These are phyloP conservation scores for Marchantia paleacea DNA, from an alignment of 225 moss, liverwort and hornwort species.

Conservation along the genomic window DNA sequence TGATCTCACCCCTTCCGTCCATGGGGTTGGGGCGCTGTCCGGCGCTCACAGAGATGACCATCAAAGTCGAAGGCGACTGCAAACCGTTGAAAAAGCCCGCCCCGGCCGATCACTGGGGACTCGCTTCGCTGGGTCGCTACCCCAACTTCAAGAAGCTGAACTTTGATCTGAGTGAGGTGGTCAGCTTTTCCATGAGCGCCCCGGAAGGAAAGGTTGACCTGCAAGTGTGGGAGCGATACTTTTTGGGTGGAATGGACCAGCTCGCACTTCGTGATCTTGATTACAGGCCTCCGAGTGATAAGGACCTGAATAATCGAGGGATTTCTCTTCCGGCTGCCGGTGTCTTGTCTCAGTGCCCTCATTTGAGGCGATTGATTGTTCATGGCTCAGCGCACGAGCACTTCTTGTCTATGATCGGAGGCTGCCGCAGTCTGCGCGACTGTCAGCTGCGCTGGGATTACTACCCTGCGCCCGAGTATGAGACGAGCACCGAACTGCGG, in stretches of 20 bases:
- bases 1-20: conserved; percentile 56
- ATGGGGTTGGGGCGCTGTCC: conserved; percentile 85
- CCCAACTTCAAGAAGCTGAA: conserved; percentile 56
- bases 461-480: conserved; percentile 77
- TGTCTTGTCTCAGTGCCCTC: conserved; percentile 60
- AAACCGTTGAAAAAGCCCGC: conserved; percentile 46
- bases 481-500: conserved; percentile 54
- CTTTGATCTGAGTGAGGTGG: conserved; percentile 76
- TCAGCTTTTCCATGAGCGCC: conserved; percentile 72
- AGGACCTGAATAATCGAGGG: conserved; percentile 59
- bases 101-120: conserved; percentile 50
- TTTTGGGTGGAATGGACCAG: conserved; percentile 51
- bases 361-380: conserved; percentile 68
- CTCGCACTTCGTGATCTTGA: conserved; percentile 63
- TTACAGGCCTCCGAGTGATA: conserved; percentile 84
- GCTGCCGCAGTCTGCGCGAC: conserved; percentile 59
- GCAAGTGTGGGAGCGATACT: conserved; percentile 77
- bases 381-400: conserved; percentile 85
- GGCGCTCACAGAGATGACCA: conserved; percentile 50
- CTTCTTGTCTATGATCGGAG: conserved; percentile 69
- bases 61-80: conserved; percentile 76
- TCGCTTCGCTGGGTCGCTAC: conserved; percentile 56
- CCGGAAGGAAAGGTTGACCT: conserved; percentile 61
- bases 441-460: conserved; percentile 89
- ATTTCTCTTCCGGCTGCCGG: conserved; percentile 74